Base-by-base conservation (phyloP, 2,329 filamentous ascomycete genomes). In the Elsinoe australis region DNA sequence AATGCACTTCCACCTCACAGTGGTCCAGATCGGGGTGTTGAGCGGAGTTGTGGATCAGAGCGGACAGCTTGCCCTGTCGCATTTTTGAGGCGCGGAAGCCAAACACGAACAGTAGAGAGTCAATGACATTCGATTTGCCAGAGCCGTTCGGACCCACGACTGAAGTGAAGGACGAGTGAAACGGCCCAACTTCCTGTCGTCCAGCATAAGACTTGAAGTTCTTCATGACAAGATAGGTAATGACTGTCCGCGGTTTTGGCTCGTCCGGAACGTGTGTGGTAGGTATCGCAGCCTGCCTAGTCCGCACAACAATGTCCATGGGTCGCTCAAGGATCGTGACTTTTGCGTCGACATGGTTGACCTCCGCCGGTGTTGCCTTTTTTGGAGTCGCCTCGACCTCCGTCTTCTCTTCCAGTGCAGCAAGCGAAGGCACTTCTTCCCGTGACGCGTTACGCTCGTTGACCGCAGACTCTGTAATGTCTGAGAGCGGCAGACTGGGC, bases 171-270 rank as follows among this genome's bases (percentile, higher is more conserved):
- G 92, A 98, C 1, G 87, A 78, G 64, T 98, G 92, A 64, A 98
- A 98, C 0, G 92, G 92, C 0, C 92, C 92, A 51, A 98, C 92
- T 67, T 94, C 84, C 65, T 98, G 92, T 53, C 85, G 76, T 3
- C 92, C 92, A 12, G 92, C 92, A 64, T 98, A 98, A 70, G 90
- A 96, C 71, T 98, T 98, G 79, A 98, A 98, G 67, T 98, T 98
- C 55, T 80, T 94, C 57, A 98, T 75, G 51, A 94, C 82, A 41
- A 98, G 73, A 62, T 95, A 87, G 14, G 87, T 92, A 55, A 98
- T 90, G 47, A 96, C 90, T 55, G 92, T 89, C 47, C 92, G 84
- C 46, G 87, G 73, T 64, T 89, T 94, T 1, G 88, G 85, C 0
- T 77, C 81, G 1, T 76, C 78, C 19, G 87, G 80, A 63, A 94